Evolutionary conservation across 768 basidiomycete species (phyloP), one percentile per base, ranked within the genome.

Genomic region (Lactifluus pinguis): DNA sequence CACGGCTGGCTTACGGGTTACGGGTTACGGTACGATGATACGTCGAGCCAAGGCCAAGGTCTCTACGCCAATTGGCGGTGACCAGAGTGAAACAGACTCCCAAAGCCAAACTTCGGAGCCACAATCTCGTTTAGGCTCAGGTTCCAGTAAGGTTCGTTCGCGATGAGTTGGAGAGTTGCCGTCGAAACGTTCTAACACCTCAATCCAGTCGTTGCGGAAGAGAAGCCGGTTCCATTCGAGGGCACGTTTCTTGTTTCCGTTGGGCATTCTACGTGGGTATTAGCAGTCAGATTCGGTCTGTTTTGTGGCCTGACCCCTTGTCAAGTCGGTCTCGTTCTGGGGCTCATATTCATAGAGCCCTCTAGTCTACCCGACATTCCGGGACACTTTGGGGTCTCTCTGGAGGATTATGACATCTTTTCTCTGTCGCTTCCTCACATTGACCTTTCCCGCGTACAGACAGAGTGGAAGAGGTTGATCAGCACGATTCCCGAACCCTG

Each of bases 401-500:
- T 89, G 71, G 82, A 84, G 66, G 80, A 85, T 67, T 88, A 88
- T 62, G 87, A 89, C 54, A 71, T 91, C 25, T 25, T 25, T 55
- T 79, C 79, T 29, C 69, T 91, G 45, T 82, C 84, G 55, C 70
- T 89, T 3, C 84, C 85, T 4, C 83, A 79, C 49, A 73, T 89
- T 32, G 86, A 88, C 71, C 76, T 89, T 59, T 80, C 86, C 8
- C 79, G 81, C 5, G 77, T 90, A 10, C 87, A 89, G 71, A 65
- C 74, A 25, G 89, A 92, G 70, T 92, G 89, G 87, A 76, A 76
- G 42, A 77, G 82, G 54, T 70, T 92, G 6, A 77, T 82, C 52
- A 81, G 76, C 67, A 85, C 76, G 62, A 85, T 92, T 10, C 88
- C 90, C 0, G 89, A 91, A 65, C 73, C 88, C 0, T 91, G 89